Base-by-base conservation (phyloP, 768 basidiomycete genomes). In the Rhodotorula babjevae region DNA sequence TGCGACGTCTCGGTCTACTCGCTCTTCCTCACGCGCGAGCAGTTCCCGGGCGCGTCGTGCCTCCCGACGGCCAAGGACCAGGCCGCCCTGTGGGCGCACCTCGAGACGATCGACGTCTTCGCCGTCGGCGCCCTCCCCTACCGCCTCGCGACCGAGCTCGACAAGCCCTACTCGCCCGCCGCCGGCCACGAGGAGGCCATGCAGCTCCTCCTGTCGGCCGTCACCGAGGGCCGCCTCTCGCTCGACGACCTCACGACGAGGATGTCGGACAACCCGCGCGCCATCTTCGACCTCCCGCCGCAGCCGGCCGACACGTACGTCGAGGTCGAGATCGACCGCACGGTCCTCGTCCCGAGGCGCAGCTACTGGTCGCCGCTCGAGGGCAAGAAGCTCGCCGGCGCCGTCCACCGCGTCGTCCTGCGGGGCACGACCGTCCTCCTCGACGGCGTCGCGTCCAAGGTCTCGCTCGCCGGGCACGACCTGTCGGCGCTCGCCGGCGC, bases 1-100 rank as follows among this genome's bases (percentile, higher is more conserved):
- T 98, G 95, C 81, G 96, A 99, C 77, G 92, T 96, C 46, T 88
- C 93, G 23, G 85, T 97, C 62, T 97, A 90, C 81, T 86, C 91
- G 27, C 83, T 99, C 65, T 97, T 96, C 86, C 94, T 92, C 83
- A 87, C 86, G 4, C 84, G 83, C 58, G 89, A 89, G 65, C 85
- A 91, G 71, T 94, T 87, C 83, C 88, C 89, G 3, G 83, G 82
- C 3, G 84, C 87, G 29, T 82, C 83, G 4, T 83, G 84, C 75
- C 85, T 96, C 52, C 94, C 93, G 7, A 84, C 89, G 0, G 78
- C 81, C 4, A 86, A 87, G 64, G 91, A 94, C 75, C 93, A 96
- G 80, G 84, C 85, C 62, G 86, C 87, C 9, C 83, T 98, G 25
- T 98, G 95, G 95, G 83, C 87, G 68, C 90, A 91, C 78, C 80